A percentile compares a stretch with the other conserved stretches of the same genome.
These are phyloP conservation scores for Acacia pycnantha DNA, from an alignment of 331 rosid genomes.

Conservation along the genomic window DNA sequence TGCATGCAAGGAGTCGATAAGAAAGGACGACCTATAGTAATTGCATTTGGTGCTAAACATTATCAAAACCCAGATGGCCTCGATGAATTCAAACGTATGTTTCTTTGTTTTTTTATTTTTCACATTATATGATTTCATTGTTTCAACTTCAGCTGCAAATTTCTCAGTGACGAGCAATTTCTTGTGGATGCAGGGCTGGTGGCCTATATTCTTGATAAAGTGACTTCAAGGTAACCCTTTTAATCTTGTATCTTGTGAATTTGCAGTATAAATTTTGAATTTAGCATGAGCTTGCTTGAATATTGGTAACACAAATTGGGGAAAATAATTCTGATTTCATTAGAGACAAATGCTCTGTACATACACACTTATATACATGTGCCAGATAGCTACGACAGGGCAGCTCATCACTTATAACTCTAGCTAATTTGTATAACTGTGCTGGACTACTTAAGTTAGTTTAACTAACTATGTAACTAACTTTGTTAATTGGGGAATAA, in stretches of 20 bases:
- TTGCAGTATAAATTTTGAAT: neutral
- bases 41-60: slow-evolving; percentile 47
- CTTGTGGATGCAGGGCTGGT: slow-evolving; percentile 43
- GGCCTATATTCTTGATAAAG: slow-evolving; percentile 49
- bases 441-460: too few relatives aligned
- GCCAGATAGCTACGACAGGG: too few relatives aligned
- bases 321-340: too few relatives aligned
- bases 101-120: neutral
- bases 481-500: neutral
- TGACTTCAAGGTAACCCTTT: slow-evolving; percentile 48
- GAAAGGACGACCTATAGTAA: slow-evolving; percentile 48
- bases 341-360: too few relatives aligned
- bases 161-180: slow-evolving; percentile 2
- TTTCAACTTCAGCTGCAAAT: neutral
- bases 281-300: neutral
- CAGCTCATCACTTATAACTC: too few relatives aligned
- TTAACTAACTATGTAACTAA: too few relatives aligned
- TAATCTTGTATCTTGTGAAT: neutral
- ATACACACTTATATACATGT: too few relatives aligned
- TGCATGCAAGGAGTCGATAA: slow-evolving; percentile 53
- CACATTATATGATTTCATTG: neutral
- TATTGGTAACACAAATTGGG: too few relatives aligned
- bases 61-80: slow-evolving; percentile 39
- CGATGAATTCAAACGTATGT: slow-evolving; percentile 52
- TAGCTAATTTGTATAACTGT: too few relatives aligned